Conservation (phyloP, 208 protist species). For the Balamuthia mandrillaris region DNA sequence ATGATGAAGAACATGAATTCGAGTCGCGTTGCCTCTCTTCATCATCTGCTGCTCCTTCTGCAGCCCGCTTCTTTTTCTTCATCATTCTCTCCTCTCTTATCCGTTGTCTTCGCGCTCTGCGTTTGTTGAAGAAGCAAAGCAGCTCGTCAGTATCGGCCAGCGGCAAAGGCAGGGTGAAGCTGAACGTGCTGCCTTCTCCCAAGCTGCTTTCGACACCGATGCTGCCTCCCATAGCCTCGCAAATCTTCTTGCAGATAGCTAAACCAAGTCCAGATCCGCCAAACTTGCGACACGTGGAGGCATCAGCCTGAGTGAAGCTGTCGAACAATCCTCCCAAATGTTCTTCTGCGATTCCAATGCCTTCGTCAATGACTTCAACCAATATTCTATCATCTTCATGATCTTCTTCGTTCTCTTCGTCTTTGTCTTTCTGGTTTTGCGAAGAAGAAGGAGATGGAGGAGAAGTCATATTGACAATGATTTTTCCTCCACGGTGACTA, state of each 20-base stretch:
- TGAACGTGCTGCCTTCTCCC: conserved; percentile 9
- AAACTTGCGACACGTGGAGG: neutral
- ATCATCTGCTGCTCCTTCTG: too few relatives aligned
- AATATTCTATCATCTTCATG: neutral
- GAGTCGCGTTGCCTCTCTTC: too few relatives aligned
- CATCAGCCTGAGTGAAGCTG: neutral
- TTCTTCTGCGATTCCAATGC: neutral
- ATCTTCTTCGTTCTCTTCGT: neutral
- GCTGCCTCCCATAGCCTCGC: neutral
- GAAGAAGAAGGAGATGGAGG: too few relatives aligned
- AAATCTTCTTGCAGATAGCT: conserved; percentile 12
- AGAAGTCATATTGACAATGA: neutral
- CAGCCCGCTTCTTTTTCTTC: too few relatives aligned
- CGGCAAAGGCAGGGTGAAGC: neutral
- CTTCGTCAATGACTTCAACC: neutral
- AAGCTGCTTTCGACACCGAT: neutral
- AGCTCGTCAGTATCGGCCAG: neutral
- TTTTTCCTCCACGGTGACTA: neutral
- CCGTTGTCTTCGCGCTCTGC: too few relatives aligned
- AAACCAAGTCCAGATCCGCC: conserved; percentile 20
- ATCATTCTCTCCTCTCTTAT: too few relatives aligned
- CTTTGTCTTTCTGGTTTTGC: neutral
- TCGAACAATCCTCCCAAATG: too few relatives aligned
- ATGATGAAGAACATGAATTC: too few relatives aligned
- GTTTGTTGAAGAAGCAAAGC: neutral